phyloP scores from a whole-genome alignment of 148 eudicot genomes.

The Chenopodium album region DNA sequence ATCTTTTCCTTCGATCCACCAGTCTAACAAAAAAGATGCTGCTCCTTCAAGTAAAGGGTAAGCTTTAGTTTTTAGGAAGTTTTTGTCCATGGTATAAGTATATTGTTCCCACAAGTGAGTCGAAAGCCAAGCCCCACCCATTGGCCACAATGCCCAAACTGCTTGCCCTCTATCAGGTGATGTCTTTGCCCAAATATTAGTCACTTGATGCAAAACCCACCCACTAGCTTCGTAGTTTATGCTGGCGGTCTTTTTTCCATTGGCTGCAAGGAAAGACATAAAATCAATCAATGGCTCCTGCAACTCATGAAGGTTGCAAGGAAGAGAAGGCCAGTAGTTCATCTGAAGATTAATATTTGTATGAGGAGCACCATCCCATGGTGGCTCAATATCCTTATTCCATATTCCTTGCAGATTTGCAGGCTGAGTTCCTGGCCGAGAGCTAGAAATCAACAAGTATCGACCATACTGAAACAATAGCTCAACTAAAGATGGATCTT shows the following conservation, averaged over 20 bases:
- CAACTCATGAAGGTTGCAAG: conserved; percentile 79
- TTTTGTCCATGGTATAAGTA: conserved; percentile 72
- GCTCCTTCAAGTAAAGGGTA: conserved; percentile 80
- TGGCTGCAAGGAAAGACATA: conserved; percentile 56
- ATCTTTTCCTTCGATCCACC: conserved; percentile 70
- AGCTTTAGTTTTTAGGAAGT: conserved; percentile 56
- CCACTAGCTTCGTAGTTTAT: conserved; percentile 77
- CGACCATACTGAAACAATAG: conserved; percentile 88
- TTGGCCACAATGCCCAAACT: conserved; percentile 91
- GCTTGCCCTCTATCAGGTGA: conserved; percentile 68
- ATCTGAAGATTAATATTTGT: conserved; percentile 87
- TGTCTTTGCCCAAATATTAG: conserved; percentile 93
- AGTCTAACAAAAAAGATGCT: conserved; percentile 69
- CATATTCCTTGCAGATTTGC: conserved; percentile 91
- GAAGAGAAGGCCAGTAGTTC: conserved; percentile 93
- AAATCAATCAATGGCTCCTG: conserved; percentile 79
- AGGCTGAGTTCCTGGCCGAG: conserved; percentile 78
- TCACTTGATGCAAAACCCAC: conserved; percentile 79
- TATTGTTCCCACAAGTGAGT: conserved; percentile 96
- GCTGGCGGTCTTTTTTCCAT: conserved; percentile 69
- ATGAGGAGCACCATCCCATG: conserved; percentile 96
- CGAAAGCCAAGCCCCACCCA: conserved; percentile 97
- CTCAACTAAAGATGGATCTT: conserved; percentile 91
- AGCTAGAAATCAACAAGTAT: conserved; percentile 75
- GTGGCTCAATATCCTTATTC: conserved; percentile 64